Evolutionary conservation across 805 yeast species (phyloP).

Genomic region (Candida hungchunana): DNA sequence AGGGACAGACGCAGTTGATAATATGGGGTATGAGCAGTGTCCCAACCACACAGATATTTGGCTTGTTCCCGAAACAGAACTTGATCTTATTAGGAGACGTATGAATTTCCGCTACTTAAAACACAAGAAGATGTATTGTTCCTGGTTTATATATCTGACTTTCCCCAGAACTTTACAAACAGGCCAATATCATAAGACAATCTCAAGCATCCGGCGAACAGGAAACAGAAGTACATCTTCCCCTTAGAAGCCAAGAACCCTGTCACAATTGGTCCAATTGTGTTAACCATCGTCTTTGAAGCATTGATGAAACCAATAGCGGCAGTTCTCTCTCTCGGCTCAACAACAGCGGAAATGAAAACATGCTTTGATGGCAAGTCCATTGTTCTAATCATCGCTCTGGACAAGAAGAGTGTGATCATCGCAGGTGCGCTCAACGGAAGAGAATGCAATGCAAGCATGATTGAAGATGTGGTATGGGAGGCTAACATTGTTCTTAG

Average conservation of each 20-base stretch:
- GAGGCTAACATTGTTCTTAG: constrained; percentile 41
- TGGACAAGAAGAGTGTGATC: constrained; percentile 27
- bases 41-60: no score
- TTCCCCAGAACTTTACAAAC: constrained; percentile 28
- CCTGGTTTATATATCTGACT: no score
- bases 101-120: no score
- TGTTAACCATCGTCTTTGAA: constrained; percentile 38
- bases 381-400: constrained; percentile 42
- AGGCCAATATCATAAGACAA: constrained; percentile 39
- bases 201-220: constrained; percentile 38
- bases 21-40: no score
- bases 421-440: constrained; percentile 32
- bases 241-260: constrained; percentile 36
- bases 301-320: constrained; percentile 43
- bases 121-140: no score
- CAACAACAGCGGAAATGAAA: constrained; percentile 38
- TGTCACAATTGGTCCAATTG: constrained; percentile 39
- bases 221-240: constrained; percentile 39
- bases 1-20: no score
- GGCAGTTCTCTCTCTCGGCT: constrained; percentile 38
- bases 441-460: constrained; percentile 36
- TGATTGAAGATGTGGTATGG: constrained; percentile 40
- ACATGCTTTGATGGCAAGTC: constrained; percentile 47
- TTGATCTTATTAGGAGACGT: no score
- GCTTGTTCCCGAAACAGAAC: no score